phyloP scores from a whole-genome alignment of 2,329 filamentous ascomycete genomes.

The Sporothrix schenckii region DNA sequence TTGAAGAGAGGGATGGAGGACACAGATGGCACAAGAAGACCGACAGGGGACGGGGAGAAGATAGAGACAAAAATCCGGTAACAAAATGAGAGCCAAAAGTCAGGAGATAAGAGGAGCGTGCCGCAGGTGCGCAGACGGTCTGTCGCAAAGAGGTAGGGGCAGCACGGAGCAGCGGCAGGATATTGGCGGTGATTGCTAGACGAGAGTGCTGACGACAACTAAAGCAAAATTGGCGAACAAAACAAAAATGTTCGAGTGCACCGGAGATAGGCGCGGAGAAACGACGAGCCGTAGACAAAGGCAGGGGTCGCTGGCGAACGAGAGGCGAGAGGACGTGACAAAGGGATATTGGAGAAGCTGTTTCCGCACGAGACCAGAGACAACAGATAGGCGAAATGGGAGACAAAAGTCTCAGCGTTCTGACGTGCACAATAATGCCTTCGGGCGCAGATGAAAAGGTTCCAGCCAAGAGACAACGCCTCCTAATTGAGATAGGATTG shows the following conservation, averaged over 20 bases:
- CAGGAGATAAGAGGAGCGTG: neutral
- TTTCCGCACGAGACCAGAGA: slow-evolving; percentile 4
- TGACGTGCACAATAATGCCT: no score
- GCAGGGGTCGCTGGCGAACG: neutral
- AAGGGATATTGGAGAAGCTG: neutral
- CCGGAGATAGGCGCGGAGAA: slow-evolving; percentile 13
- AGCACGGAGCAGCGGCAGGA: slow-evolving; percentile 2
- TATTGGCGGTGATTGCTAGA: slow-evolving; percentile 16
- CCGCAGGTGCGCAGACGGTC: slow-evolving; percentile 7
- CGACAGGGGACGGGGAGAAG: slow-evolving; percentile 1
- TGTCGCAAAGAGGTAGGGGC: neutral
- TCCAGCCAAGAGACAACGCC: neutral
- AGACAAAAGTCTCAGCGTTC: no score
- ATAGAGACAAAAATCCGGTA: neutral
- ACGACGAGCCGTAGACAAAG: slow-evolving; percentile 14
- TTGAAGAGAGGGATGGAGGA: slow-evolving; percentile 17
- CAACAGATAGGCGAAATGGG: neutral
- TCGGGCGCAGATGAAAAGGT: no score
- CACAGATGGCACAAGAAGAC: neutral
- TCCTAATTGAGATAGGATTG: neutral
- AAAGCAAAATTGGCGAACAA: neutral
- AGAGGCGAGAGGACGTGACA: slow-evolving; percentile 21
- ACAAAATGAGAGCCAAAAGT: neutral
- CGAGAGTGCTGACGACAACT: slow-evolving; percentile 11
- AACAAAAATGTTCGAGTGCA: neutral